phyloP scores from a whole-genome alignment of 768 basidiomycete species.

The Russula earlei region DNA sequence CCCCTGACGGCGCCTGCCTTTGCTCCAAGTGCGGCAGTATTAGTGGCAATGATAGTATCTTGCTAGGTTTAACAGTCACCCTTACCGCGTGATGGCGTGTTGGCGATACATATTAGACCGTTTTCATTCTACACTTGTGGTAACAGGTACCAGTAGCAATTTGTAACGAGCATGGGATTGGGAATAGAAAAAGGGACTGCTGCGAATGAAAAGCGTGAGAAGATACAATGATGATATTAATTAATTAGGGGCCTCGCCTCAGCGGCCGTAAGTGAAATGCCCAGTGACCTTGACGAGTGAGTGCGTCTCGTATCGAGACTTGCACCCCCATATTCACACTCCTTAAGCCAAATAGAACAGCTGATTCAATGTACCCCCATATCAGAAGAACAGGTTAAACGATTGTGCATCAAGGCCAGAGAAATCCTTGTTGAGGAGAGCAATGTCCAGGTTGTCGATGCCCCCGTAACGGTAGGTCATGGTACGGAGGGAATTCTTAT shows the following conservation, averaged over 20 bases:
- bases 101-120: conserved; percentile 3
- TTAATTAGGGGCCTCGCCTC: no score
- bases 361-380: conserved; percentile 90
- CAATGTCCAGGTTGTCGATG: conserved; percentile 93
- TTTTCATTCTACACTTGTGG: neutral
- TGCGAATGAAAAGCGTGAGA: no score
- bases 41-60: neutral
- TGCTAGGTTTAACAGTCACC: neutral
- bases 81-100: neutral
- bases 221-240: neutral
- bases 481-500: no score
- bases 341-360: conserved; percentile 82
- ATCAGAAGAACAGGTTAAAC: conserved; percentile 91
- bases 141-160: conserved; percentile 2
- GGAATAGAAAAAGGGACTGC: neutral
- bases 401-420: conserved; percentile 89
- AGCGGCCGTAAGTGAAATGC: no score
- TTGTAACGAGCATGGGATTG: neutral
- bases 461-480: conserved; percentile 80
- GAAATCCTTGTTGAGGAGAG: conserved; percentile 97
- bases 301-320: neutral
- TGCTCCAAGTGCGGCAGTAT: neutral
- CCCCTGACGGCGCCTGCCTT: neutral
- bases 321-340: neutral
- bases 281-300: conserved; percentile 19